These are phyloP conservation scores for Hanseniaspora uvarum DNA, from an alignment of 1,139 yeast species.

Conservation along the genomic window DNA sequence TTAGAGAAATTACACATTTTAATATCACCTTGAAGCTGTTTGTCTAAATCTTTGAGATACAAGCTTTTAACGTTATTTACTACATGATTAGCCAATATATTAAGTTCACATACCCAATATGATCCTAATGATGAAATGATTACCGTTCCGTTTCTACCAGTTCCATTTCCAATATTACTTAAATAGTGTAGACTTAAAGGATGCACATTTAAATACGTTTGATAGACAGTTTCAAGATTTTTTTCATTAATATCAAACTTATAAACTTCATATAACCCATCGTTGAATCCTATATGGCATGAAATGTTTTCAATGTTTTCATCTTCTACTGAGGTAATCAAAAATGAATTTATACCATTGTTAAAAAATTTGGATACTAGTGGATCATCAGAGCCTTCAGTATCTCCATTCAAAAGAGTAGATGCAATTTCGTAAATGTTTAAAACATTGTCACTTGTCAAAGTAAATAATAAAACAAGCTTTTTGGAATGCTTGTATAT, in stretches of 20 bases:
- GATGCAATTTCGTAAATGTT: background rate
- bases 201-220: conserved; percentile 1
- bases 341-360: background rate
- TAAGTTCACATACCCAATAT: conserved; percentile 1
- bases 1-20: background rate
- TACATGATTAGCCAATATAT: background rate
- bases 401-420: background rate
- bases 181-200: background rate
- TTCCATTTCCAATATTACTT: background rate
- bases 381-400: background rate
- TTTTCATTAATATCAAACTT: background rate
- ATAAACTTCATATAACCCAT: conserved; percentile 13
- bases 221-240: background rate
- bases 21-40: background rate
- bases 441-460: conserved; percentile 10
- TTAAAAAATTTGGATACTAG: conserved; percentile 5
- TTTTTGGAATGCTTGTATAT: background rate
- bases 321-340: background rate
- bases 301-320: background rate
- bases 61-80: background rate
- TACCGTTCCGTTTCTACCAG: background rate
- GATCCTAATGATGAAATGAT: background rate
- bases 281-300: conserved; percentile 8
- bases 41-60: background rate
- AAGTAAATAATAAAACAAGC: background rate